Evolutionary conservation across 345 rosid genomes (phyloP), one percentile per base, ranked within the genome.

Genomic region (Ceriops decandra): DNA sequence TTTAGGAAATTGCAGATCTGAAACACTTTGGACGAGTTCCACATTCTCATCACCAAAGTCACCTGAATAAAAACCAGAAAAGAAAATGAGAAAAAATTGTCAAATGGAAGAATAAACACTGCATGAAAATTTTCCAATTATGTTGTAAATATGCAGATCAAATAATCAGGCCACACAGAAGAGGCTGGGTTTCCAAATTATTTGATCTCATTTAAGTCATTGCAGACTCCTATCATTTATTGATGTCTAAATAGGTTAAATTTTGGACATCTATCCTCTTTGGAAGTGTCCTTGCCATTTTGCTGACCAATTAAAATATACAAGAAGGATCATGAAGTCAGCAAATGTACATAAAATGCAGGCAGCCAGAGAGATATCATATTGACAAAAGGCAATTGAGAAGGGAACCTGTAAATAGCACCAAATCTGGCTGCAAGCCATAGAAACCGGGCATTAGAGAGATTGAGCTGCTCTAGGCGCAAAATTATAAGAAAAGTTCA

Each of bases 41-140:
- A 84, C 89, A 68, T 90, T 83, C 81, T 86, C 93, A 63, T 90
- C 75, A 33, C 93, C 98, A 77, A 88, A 90, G 85, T 93, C 98
- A 85, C 98, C 98, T 92, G 76, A 65, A 73, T 19, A 62, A 38
- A 64, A 53, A 52, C 20, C n/a, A 52, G 7, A 15, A 66, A 36
- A 51, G 67, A 30, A 56, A n/a, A 68, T 47, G 24, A 30, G 28
- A 49, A 17, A 17, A 51, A 31, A 5, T 27, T 35, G 20, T 4
- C 6, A 20, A 19, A 58, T 52, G 35, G 46, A 64, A 68, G 35
- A 46, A n/a, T 8, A 67, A 30, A 11, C 17, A 10, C 16, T 6
- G 33, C 26, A 67, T 15, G 27, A 19, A 6, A 26, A 1, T 42
- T 32, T 51, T 24, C 52, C 28, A 33, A 35, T 24, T 36, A 57